Evolutionary conservation across 306 rosid species (phyloP).

Genomic region (Prunus dulcis): DNA sequence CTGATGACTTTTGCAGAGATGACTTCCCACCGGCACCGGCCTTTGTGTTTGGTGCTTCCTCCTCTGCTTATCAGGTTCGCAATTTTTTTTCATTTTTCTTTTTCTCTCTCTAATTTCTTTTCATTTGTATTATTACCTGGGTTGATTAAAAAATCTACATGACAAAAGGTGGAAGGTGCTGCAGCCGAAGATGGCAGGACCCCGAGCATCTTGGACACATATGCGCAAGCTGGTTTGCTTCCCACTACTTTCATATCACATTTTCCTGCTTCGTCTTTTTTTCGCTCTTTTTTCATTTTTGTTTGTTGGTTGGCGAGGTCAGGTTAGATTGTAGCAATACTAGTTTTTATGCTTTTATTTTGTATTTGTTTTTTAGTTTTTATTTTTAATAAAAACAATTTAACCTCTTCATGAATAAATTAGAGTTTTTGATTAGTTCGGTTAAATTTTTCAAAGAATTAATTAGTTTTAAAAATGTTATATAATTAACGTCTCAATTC

Average conservation of each 20-base stretch:
- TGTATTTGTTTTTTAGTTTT: no score
- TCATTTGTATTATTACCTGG: neutral
- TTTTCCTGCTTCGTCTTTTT: neutral
- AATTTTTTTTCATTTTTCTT: neutral
- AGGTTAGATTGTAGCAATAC: no score
- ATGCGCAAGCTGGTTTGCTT: slow-evolving; percentile 41
- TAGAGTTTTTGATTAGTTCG: no score
- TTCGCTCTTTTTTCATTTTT: neutral
- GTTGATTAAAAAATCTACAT: neutral
- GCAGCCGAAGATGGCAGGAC: slow-evolving; percentile 71
- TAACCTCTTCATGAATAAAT: no score
- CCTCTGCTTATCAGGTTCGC: slow-evolving; percentile 71
- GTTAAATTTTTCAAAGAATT: no score
- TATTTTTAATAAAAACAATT: no score
- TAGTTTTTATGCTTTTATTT: no score
- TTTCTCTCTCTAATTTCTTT: neutral
- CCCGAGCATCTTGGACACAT: slow-evolving; percentile 69
- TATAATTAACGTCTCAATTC: no score
- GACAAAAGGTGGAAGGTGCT: slow-evolving; percentile 73
- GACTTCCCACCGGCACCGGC: slow-evolving; percentile 44
- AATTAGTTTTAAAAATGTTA: no score
- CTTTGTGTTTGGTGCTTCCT: slow-evolving; percentile 65
- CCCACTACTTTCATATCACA: neutral
- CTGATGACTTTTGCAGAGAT: slow-evolving; percentile 32
- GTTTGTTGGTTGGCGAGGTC: no score